These are phyloP conservation scores for Lobosporangium transversale DNA, from an alignment of 192 early-diverging fungal species.

Conservation along the genomic window DNA sequence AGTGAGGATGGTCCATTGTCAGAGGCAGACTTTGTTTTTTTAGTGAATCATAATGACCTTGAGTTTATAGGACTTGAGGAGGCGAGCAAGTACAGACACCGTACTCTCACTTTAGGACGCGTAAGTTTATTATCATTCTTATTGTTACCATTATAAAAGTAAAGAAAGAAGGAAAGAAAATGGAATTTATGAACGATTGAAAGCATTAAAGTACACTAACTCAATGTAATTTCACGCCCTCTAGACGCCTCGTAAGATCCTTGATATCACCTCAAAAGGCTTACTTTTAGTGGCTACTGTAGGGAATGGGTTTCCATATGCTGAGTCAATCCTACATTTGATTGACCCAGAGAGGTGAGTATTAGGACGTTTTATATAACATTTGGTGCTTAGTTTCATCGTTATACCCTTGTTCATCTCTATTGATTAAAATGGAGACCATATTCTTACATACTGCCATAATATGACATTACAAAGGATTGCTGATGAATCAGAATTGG, in stretches of 20 bases:
- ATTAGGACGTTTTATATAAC: too few relatives aligned
- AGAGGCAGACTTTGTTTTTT: constrained; percentile 20
- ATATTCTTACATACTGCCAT: too few relatives aligned
- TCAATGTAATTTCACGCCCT: too few relatives aligned
- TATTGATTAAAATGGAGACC: too few relatives aligned
- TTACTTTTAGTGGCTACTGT: constrained; percentile 27
- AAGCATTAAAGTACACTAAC: too few relatives aligned
- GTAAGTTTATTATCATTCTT: constrained; percentile 19
- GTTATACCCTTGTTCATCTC: too few relatives aligned
- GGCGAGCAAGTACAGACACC: constrained; percentile 14
- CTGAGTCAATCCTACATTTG: constrained; percentile 17
- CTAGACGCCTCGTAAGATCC: constrained; percentile 40
- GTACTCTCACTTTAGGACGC: constrained; percentile 13
- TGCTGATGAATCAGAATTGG: constrained; percentile 11
- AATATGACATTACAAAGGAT: too few relatives aligned
- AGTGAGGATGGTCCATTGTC: background rate
- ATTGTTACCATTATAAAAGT: too few relatives aligned
- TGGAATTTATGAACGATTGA: too few relatives aligned
- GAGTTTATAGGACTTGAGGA: constrained; percentile 24
- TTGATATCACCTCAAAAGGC: constrained; percentile 30
- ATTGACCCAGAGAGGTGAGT: constrained; percentile 35
- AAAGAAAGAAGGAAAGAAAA: too few relatives aligned
- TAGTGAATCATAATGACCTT: constrained; percentile 39
- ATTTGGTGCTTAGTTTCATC: too few relatives aligned
- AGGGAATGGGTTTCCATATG: constrained; percentile 30